Conservation (phyloP, 208 protist genomes). For the Tritrichomonas musculus region DNA sequence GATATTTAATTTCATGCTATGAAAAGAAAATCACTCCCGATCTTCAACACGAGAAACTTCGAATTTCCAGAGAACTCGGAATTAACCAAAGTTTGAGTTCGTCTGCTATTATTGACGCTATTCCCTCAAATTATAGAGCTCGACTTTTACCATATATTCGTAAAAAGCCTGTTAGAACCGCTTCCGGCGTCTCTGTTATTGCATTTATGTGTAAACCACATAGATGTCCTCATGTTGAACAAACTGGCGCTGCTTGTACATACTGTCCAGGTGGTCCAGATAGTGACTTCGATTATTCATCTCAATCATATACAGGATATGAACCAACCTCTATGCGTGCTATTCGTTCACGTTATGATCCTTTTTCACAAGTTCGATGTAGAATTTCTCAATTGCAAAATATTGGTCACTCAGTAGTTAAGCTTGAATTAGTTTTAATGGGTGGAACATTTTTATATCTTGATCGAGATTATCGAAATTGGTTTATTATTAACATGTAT, state of each 20-base stretch:
- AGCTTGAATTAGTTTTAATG: conserved; percentile 96
- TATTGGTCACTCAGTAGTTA: conserved; percentile 71
- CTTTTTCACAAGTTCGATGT: conserved; percentile 66
- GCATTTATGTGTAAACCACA: conserved; percentile 85
- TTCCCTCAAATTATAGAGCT: conserved; percentile 28
- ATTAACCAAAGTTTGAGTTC: neutral
- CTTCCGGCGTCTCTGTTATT: conserved; percentile 64
- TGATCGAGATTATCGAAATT: conserved; percentile 74
- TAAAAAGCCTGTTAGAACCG: conserved; percentile 74
- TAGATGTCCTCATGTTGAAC: conserved; percentile 77
- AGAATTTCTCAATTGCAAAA: conserved; percentile 72
- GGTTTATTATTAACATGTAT: conserved; percentile 73
- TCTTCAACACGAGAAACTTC: neutral
- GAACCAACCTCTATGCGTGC: conserved; percentile 83
- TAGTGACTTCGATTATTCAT: conserved; percentile 82
- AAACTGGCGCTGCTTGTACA: conserved; percentile 70
- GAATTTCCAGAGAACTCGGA: neutral
- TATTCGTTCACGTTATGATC: conserved; percentile 78
- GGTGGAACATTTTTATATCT: conserved; percentile 98
- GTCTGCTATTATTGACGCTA: conserved; percentile 30
- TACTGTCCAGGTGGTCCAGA: conserved; percentile 83
- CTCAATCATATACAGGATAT: conserved; percentile 76
- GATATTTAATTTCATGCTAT: neutral
- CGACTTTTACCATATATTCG: conserved; percentile 63
- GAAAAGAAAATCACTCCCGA: neutral